Evolutionary conservation across 768 basidiomycete genomes (phyloP).

Genomic region (Lactarius quietus): DNA sequence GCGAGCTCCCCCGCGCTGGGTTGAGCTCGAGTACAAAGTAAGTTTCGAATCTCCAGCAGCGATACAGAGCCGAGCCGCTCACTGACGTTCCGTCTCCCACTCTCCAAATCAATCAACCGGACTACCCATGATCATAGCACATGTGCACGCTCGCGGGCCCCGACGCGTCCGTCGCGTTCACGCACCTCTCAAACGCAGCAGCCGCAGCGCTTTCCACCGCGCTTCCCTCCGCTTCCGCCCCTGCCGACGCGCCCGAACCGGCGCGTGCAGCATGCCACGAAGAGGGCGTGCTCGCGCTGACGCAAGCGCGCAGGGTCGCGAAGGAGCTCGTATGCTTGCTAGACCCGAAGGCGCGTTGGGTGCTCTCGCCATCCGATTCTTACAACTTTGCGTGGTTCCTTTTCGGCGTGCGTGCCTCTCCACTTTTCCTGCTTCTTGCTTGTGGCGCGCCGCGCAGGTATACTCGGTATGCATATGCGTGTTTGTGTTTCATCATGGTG

Average conservation of each 20-base stretch:
- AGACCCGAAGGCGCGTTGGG: slow-evolving; percentile 81
- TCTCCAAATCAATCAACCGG: too few relatives aligned
- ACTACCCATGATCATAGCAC: slow-evolving; percentile 46
- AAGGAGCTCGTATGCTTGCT: slow-evolving; percentile 78
- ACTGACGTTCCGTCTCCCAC: too few relatives aligned
- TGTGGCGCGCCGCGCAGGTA: slow-evolving; percentile 41
- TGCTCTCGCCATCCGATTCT: slow-evolving; percentile 69
- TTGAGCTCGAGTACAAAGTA: slow-evolving; percentile 86
- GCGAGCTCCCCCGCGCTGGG: slow-evolving; percentile 80
- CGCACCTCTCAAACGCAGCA: slow-evolving; percentile 77
- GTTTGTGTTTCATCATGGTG: slow-evolving; percentile 6
- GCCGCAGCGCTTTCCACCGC: slow-evolving; percentile 46
- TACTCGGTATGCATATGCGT: slow-evolving; percentile 43
- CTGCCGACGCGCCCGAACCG: too few relatives aligned
- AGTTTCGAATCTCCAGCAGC: slow-evolving; percentile 21
- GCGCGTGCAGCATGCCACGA: slow-evolving; percentile 40
- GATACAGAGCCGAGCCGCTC: background rate
- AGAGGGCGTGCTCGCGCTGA: slow-evolving; percentile 54
- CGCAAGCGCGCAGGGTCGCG: slow-evolving; percentile 41
- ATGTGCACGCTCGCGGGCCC: slow-evolving; percentile 78
- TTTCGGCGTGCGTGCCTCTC: slow-evolving; percentile 53
- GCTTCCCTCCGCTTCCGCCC: slow-evolving; percentile 12
- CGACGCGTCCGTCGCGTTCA: slow-evolving; percentile 69
- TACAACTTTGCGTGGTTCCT: slow-evolving; percentile 80
- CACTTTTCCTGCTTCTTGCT: too few relatives aligned